phyloP scores from a whole-genome alignment of 139 green algal genomes.

The Tetradesmus obliquus region DNA sequence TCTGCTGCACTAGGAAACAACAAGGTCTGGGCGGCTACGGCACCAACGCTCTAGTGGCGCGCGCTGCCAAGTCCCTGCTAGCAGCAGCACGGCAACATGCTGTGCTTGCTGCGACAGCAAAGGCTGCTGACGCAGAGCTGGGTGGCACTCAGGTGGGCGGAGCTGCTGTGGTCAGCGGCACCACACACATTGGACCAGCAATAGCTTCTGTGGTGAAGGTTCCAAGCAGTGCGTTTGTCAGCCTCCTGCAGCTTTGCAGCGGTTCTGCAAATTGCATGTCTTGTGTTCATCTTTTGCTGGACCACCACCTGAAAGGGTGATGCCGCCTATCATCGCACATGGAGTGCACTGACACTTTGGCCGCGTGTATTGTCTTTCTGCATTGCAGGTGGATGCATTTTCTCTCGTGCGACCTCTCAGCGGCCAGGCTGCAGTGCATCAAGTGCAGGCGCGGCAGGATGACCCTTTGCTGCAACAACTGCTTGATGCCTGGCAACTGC shows the following conservation, averaged over 20 bases:
- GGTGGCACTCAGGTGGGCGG: background rate
- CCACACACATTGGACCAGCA: no score
- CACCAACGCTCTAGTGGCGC: background rate
- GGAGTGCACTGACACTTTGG: no score
- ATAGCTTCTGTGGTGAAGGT: background rate
- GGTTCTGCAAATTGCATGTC: no score
- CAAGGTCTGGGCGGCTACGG: background rate
- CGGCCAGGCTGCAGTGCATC: constrained; percentile 32
- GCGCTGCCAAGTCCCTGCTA: constrained; percentile 16
- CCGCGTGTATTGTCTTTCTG: background rate
- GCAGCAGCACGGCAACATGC: background rate
- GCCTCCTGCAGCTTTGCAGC: no score
- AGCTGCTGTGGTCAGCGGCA: background rate
- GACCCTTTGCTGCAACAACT: constrained; percentile 23
- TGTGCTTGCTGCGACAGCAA: constrained; percentile 9
- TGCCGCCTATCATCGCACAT: no score
- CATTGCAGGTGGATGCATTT: background rate
- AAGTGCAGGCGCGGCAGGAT: constrained; percentile 13
- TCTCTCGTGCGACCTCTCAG: background rate
- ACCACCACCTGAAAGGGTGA: no score
- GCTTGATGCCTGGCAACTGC: constrained; percentile 31
- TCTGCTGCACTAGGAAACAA: background rate
- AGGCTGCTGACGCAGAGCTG: background rate
- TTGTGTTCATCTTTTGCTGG: no score
- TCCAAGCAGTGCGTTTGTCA: no score